Evolutionary conservation across 495 filamentous ascomycete genomes (phyloP).

Genomic region (Recurvomyces mirabilis): DNA sequence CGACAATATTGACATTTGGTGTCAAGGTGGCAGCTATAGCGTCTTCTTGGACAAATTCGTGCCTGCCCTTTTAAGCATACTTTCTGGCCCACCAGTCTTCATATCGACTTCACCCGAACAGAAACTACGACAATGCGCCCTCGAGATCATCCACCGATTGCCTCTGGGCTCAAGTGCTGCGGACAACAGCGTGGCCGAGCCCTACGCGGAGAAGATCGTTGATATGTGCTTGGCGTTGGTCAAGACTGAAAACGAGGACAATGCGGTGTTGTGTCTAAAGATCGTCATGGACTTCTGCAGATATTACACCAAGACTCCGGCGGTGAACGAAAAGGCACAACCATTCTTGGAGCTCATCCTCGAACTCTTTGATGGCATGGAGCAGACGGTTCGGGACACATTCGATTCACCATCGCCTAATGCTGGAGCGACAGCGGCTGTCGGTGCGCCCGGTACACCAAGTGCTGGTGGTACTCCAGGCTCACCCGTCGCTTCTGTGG

Average conservation of each 20-base stretch:
- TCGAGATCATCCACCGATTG: slow-evolving; percentile 88
- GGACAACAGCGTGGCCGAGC: slow-evolving; percentile 60
- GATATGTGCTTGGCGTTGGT: slow-evolving; percentile 82
- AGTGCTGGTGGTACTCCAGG: slow-evolving; percentile 80
- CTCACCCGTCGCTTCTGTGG: slow-evolving; percentile 66
- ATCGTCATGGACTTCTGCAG: slow-evolving; percentile 93
- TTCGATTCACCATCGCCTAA: slow-evolving; percentile 69
- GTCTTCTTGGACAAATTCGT: slow-evolving; percentile 74
- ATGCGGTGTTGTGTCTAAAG: slow-evolving; percentile 94
- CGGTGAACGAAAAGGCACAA: slow-evolving; percentile 57
- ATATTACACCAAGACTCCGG: slow-evolving; percentile 73
- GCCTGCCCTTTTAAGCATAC: slow-evolving; percentile 76
- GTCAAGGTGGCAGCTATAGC: slow-evolving; percentile 53
- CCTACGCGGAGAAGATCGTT: slow-evolving; percentile 73
- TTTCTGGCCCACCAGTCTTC: slow-evolving; percentile 83
- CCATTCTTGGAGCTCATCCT: slow-evolving; percentile 83
- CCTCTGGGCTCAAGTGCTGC: slow-evolving; percentile 65
- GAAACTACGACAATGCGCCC: slow-evolving; percentile 76
- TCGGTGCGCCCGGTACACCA: slow-evolving; percentile 67
- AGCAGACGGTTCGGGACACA: slow-evolving; percentile 83
- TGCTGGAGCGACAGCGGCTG: slow-evolving; percentile 38
- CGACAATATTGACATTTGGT: slow-evolving; percentile 70
- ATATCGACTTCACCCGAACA: slow-evolving; percentile 78
- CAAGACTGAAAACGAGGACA: slow-evolving; percentile 90
- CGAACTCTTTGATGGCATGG: slow-evolving; percentile 90